Conservation (phyloP, 2,329 filamentous ascomycete genomes). For the Colletotrichum orchidophilum region DNA sequence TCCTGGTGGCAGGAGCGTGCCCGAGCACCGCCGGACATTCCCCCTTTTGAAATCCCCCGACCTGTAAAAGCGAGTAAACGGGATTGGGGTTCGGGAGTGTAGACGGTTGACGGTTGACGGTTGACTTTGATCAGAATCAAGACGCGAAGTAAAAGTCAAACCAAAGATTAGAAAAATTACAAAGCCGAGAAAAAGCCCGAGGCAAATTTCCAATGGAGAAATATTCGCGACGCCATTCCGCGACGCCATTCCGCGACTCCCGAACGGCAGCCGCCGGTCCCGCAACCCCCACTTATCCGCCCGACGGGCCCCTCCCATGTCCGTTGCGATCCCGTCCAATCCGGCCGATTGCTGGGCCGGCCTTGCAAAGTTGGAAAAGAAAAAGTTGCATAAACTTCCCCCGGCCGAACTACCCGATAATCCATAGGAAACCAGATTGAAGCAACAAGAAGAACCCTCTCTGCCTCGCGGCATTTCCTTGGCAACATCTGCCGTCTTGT, state of each 20-base stretch:
- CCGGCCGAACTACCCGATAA: not conserved
- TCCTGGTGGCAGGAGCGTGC: not conserved
- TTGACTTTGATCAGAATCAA: too few species aligned
- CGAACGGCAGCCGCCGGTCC: not conserved
- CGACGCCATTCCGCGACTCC: not conserved
- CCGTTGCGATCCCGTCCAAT: not conserved
- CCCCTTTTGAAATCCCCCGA: not conserved
- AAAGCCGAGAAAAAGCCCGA: not conserved
- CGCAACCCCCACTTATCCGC: conserved; percentile 4
- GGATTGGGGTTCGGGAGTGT: not conserved
- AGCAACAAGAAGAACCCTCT: not conserved
- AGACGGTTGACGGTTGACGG: too few species aligned
- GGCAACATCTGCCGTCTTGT: not conserved
- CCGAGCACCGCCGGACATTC: conserved; percentile 16
- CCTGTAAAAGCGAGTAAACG: not conserved
- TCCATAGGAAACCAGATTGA: not conserved
- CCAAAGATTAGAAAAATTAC: too few species aligned
- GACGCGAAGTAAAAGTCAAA: too few species aligned
- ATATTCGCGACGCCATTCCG: not conserved
- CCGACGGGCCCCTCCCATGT: not conserved
- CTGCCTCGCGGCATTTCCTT: not conserved
- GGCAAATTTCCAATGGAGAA: too few species aligned
- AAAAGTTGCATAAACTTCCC: not conserved
- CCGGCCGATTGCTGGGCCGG: not conserved
- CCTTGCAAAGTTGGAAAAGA: not conserved